A percentile compares a stretch with the other conserved stretches of the same genome.
Conservation (phyloP, 768 basidiomycete genomes). For the Macrolepiota fuliginosa region DNA sequence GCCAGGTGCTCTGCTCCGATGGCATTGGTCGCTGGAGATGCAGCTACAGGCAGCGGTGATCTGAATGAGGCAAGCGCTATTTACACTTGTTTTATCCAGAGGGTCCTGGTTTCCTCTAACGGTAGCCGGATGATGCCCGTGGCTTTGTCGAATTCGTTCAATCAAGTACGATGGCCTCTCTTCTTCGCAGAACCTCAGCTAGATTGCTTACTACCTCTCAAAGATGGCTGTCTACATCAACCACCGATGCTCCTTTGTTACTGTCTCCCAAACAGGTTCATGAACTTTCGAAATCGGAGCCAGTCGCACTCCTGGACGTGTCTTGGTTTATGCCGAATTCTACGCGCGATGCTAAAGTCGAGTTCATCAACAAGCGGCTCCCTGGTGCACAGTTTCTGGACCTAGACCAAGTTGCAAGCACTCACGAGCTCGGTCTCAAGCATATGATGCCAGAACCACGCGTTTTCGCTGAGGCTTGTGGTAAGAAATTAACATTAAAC, state of each 20-base stretch:
- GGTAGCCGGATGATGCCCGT: neutral
- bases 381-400: constrained; percentile 75
- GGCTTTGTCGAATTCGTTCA: neutral
- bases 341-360: constrained; percentile 63
- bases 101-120: neutral
- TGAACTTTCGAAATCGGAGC: constrained; percentile 29
- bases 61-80: constrained; percentile 9
- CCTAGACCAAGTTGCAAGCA: constrained; percentile 73
- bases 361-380: constrained; percentile 66
- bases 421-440: constrained; percentile 76
- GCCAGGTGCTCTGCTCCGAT: constrained; percentile 94
- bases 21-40: constrained; percentile 57
- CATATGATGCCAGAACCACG: constrained; percentile 89
- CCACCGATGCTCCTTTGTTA: constrained; percentile 40
- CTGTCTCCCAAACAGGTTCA: constrained; percentile 50
- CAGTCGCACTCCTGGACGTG: constrained; percentile 62
- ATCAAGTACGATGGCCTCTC: neutral
- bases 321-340: constrained; percentile 96
- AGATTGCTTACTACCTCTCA: constrained; percentile 16
- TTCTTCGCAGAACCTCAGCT: constrained; percentile 11
- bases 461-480: constrained; percentile 75
- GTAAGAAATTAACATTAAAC: constrained; percentile 41
- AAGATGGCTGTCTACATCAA: constrained; percentile 33
- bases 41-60: constrained; percentile 13
- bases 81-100: constrained; percentile 17